Evolutionary conservation across 805 yeast species (phyloP), one percentile per base, ranked within the genome.

Genomic region (Saccharomycopsis oosterbeekiorum): DNA sequence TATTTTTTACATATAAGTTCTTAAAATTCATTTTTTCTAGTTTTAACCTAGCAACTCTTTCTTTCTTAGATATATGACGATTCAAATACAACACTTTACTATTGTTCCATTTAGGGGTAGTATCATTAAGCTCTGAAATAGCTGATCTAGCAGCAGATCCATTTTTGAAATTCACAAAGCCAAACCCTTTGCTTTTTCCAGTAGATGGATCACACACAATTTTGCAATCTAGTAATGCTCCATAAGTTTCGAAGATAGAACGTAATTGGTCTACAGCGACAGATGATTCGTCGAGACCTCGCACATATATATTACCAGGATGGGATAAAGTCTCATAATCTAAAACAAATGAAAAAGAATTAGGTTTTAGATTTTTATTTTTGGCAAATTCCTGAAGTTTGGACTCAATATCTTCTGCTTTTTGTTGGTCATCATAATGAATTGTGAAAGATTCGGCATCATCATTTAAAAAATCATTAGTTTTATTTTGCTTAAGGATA

Each of bases 41-140:
- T 64, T 77, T 80, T 57, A 79, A 72, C 60, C 79, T 79, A 56
- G 77, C 71, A 57, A 80, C 74, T 59, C 91, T 74, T 68, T 85
- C 89, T 62, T 80, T 78, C 66, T 84, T 82, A 56, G 86, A 84
- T 55, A 85, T 78, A 69, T 86, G 89, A 68, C 78, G 84, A 67
- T 85, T 84, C 57, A 86, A 78, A 66, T 80, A 83, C 39, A 73
- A 60, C 14, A 66, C 66, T n/a, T 71, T 70, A 10, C 70, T 70
- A 12, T 67, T 69, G 50, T 71, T 62, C 57, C 67, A 65, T 55
- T 68, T 67, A 34, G 62, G 70, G 6, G 71, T 65, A 55, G 72
- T 70, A 40, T 81, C 82, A 68, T 83, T 80, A 43, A 86, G 78
- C 60, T 76, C 71, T 21, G 78, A 73, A 43, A 87, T 84, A 47